Evolutionary conservation across 176 grass and related monocot genomes (phyloP), one percentile per base, ranked within the genome.

Genomic region (Echinochloa phyllopogon): DNA sequence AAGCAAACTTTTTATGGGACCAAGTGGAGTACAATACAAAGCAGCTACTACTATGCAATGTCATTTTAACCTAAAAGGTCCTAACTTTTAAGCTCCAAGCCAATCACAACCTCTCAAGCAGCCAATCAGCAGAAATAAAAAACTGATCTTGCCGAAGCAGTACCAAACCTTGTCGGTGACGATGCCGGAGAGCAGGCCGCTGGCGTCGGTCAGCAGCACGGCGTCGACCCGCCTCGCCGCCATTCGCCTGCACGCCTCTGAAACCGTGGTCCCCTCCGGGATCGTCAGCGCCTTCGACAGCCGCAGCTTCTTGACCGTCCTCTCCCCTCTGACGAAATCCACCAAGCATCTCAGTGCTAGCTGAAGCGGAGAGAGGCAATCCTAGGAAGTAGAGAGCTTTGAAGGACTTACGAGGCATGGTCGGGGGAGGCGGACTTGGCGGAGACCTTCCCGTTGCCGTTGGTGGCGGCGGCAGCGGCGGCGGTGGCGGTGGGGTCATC

Each of bases 231-330:
- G 82, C 76, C 93, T 87, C 3, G 74, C 72, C 18, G 91, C 91
- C 96, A 98, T 94, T 63, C 87, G 37, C 49, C 89, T 87, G 89
- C 96, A 98, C 72, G 96, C 96, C 48, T 95, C 96, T 21, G 89
- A 87, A 18, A 98, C 89, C 60, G 86, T 92, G 39, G 86, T 98
- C 24, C 80, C 89, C 58, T 98, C 96, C 9, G 96, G 77, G 65
- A 95, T 94, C 49, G 96, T 98, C 72, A 98, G 86, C 79, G 93
- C 91, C 81, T 94, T 98, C 27, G 96, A 95, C 27, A 98, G 76
- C 74, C 93, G 87, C 57, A 98, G 89, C 71, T 92, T 95, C 91
- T 92, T 95, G 49, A 98, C 96, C 79, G 93, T 95, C 84, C 93
- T 83, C 86, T 94, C 93, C 82, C 91, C 89, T 64, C 96, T 95